phyloP scores from a whole-genome alignment of 2,329 filamentous ascomycete species.

The Colletotrichum sp. region DNA sequence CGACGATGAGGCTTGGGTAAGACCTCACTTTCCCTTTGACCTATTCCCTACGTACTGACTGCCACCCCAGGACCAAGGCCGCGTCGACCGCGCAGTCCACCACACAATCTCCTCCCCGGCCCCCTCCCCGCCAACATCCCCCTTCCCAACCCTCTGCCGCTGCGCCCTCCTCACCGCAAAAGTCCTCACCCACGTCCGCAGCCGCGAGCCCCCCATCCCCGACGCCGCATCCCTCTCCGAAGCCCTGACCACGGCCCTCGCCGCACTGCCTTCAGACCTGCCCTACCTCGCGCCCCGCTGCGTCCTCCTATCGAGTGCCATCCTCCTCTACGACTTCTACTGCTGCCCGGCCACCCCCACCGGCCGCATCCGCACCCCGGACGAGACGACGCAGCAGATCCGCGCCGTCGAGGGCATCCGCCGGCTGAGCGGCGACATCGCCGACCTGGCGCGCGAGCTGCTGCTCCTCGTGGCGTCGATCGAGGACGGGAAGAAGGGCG shows the following conservation, averaged over 20 bases:
- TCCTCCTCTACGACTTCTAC: slow-evolving; percentile 41
- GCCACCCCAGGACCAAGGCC: slow-evolving; percentile 38
- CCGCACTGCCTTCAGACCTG: background rate
- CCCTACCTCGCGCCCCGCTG: slow-evolving; percentile 22
- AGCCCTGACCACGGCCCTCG: background rate
- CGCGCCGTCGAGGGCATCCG: slow-evolving; percentile 37
- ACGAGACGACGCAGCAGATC: slow-evolving; percentile 34
- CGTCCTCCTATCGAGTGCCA: slow-evolving; percentile 24
- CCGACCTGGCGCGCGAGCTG: slow-evolving; percentile 31
- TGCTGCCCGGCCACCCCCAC: slow-evolving; percentile 33
- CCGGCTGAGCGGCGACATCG: slow-evolving; percentile 30
- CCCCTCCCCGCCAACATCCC: slow-evolving; percentile 44
- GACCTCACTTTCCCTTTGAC: background rate
- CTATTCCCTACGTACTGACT: background rate
- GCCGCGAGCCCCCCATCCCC: background rate
- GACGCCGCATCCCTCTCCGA: background rate
- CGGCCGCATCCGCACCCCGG: slow-evolving; percentile 22
- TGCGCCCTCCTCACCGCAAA: slow-evolving; percentile 37
- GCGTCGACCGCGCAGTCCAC: slow-evolving; percentile 32
- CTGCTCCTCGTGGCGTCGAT: slow-evolving; percentile 23
- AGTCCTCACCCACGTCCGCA: slow-evolving; percentile 35
- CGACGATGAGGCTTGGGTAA: slow-evolving; percentile 46
- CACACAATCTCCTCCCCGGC: slow-evolving; percentile 43
- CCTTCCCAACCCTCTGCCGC: slow-evolving; percentile 57
- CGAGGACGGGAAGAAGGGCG: background rate